These are phyloP conservation scores for Lasiosphaeris hirsuta DNA, from an alignment of 495 filamentous ascomycete species.

Conservation along the genomic window DNA sequence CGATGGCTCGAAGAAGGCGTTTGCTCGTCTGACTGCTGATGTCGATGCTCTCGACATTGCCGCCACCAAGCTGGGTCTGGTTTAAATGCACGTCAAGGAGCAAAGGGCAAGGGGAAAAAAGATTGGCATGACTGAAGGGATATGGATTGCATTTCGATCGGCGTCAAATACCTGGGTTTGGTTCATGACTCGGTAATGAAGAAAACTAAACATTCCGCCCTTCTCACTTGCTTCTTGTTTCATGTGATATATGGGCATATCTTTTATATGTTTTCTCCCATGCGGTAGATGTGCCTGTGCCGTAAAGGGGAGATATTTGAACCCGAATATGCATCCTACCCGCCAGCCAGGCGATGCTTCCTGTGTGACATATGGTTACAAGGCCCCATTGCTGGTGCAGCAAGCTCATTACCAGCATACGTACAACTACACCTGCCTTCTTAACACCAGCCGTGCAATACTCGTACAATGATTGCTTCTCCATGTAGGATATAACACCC, in stretches of 20 bases:
- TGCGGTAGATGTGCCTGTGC: not conserved
- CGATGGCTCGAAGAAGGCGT: conserved; percentile 98
- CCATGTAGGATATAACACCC: too few relatives aligned
- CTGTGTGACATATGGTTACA: too few relatives aligned
- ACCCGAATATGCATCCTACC: too few relatives aligned
- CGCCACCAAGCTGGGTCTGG: conserved; percentile 96
- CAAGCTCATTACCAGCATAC: too few relatives aligned
- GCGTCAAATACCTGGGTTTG: conserved; percentile 36
- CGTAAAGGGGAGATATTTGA: too few relatives aligned
- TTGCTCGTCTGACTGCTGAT: conserved; percentile 87
- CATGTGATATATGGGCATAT: not conserved
- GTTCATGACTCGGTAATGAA: conserved; percentile 32
- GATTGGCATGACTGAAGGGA: conserved; percentile 23
- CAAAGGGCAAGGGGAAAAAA: conserved; percentile 17
- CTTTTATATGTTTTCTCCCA: not conserved
- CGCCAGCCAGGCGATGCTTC: too few relatives aligned
- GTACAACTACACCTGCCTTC: too few relatives aligned
- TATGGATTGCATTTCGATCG: conserved; percentile 34
- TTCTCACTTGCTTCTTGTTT: conserved; percentile 13
- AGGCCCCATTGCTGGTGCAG: too few relatives aligned
- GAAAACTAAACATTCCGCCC: conserved; percentile 36
- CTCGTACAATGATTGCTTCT: too few relatives aligned
- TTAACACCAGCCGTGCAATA: too few relatives aligned
- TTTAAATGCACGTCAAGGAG: conserved; percentile 54
- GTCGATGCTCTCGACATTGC: conserved; percentile 99